Evolutionary conservation across 495 filamentous ascomycete genomes (phyloP).

Genomic region (Bombardia bombarda): DNA sequence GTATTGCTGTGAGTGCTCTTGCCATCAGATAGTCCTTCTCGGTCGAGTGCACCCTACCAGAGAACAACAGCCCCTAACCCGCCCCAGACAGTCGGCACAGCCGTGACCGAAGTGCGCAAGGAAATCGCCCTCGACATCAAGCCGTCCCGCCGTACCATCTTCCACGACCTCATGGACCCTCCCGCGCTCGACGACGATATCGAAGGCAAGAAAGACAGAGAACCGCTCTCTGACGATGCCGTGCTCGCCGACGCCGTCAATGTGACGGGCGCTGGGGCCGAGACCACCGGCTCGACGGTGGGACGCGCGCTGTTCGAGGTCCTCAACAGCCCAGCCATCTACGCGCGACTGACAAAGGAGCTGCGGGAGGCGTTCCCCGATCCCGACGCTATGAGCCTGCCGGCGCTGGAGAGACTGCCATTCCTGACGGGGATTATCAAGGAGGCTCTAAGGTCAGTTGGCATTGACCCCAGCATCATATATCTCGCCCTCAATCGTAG

Average conservation of each 20-base stretch:
- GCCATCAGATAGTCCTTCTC: background rate
- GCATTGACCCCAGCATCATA: background rate
- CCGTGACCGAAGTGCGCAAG: conserved; percentile 8
- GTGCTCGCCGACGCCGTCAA: conserved; percentile 25
- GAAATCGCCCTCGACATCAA: conserved; percentile 5
- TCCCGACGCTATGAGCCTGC: conserved; percentile 9
- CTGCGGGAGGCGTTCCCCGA: conserved; percentile 27
- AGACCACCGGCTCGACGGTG: conserved; percentile 34
- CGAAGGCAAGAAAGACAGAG: conserved; percentile 10
- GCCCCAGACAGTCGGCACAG: conserved; percentile 5
- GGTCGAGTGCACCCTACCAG: conserved; percentile 4
- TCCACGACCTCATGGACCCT: conserved; percentile 20
- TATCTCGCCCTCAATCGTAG: too few relatives aligned
- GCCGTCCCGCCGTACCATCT: conserved; percentile 15
- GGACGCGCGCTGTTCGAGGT: conserved; percentile 30
- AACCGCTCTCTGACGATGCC: conserved; percentile 12
- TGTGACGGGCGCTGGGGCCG: conserved; percentile 26
- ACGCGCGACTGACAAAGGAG: conserved; percentile 21
- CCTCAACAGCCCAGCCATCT: conserved; percentile 23
- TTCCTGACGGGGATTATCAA: conserved; percentile 27
- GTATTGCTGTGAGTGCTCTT: background rate
- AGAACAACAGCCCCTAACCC: background rate
- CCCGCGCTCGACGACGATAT: background rate
- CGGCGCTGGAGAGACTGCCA: conserved; percentile 21
- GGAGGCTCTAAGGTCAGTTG: conserved; percentile 19